Conservation (phyloP, 148 eudicot genomes). For the Vaccinium macrocarpon region DNA sequence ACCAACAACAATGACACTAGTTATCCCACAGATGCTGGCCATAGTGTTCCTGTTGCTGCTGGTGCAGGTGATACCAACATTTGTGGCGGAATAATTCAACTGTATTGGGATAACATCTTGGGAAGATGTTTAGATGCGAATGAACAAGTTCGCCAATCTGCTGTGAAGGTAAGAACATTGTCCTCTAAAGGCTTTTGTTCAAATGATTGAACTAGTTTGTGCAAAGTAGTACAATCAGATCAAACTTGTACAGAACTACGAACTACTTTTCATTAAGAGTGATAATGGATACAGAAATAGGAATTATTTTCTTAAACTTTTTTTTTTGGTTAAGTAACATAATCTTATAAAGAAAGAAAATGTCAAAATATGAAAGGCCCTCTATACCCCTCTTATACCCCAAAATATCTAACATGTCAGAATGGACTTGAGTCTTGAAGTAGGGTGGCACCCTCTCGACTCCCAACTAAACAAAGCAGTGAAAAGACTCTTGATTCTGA, state of each 20-base stretch:
- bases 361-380: too few species aligned
- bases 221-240: not conserved
- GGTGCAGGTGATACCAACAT: constrained; percentile 98
- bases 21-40: constrained; percentile 44
- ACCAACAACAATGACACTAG: constrained; percentile 35
- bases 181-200: not conserved
- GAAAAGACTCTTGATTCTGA: too few species aligned
- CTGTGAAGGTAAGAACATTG: constrained; percentile 55
- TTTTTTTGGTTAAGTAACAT: too few species aligned
- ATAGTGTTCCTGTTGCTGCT: constrained; percentile 89
- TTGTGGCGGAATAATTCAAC: constrained; percentile 88
- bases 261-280: not conserved
- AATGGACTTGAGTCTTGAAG: too few species aligned
- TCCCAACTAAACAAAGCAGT: too few species aligned
- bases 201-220: not conserved
- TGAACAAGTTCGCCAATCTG: constrained; percentile 82
- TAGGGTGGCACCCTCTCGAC: too few species aligned
- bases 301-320: not conserved
- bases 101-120: constrained; percentile 79
- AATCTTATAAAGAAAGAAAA: too few species aligned
- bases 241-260: not conserved
- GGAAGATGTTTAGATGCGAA: constrained; percentile 82
- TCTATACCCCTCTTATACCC: too few species aligned
- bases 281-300: not conserved
- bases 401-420: too few species aligned